Percentiles rank a stretch among this genome's conserved stretches.
Evolutionary conservation across 106 monocot species (phyloP).

Genomic region (Apostasia ramifera): DNA sequence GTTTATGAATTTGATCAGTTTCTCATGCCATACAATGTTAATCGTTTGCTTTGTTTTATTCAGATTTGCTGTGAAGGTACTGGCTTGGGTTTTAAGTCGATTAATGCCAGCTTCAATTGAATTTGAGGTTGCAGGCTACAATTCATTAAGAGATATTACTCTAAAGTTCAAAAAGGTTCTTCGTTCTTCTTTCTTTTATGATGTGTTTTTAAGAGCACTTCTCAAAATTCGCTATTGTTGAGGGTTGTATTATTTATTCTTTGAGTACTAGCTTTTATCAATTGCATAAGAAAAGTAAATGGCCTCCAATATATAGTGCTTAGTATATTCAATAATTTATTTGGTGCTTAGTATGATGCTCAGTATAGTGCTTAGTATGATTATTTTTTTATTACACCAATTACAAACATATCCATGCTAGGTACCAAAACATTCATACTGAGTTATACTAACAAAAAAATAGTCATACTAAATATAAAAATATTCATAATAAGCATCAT

Average conservation of each 20-base stretch:
- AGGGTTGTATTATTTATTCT: neutral
- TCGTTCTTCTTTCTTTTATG: neutral
- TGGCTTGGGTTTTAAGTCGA: conserved; percentile 5
- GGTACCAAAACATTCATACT: too few relatives aligned
- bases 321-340: too few relatives aligned
- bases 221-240: neutral
- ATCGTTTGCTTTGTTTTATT: neutral
- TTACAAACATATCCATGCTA: too few relatives aligned
- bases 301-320: neutral
- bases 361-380: too few relatives aligned
- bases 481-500: too few relatives aligned
- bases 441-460: too few relatives aligned
- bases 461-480: too few relatives aligned
- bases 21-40: neutral
- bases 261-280: neutral
- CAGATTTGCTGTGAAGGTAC: neutral
- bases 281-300: neutral
- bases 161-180: conserved; percentile 2
- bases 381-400: too few relatives aligned
- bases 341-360: too few relatives aligned
- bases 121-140: neutral
- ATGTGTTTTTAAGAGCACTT: neutral
- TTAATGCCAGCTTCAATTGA: neutral
- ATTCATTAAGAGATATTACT: conserved; percentile 6
- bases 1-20: neutral